These are phyloP conservation scores for Clonostachys byssicola DNA, from an alignment of 2,329 filamentous ascomycete species.

Conservation along the genomic window DNA sequence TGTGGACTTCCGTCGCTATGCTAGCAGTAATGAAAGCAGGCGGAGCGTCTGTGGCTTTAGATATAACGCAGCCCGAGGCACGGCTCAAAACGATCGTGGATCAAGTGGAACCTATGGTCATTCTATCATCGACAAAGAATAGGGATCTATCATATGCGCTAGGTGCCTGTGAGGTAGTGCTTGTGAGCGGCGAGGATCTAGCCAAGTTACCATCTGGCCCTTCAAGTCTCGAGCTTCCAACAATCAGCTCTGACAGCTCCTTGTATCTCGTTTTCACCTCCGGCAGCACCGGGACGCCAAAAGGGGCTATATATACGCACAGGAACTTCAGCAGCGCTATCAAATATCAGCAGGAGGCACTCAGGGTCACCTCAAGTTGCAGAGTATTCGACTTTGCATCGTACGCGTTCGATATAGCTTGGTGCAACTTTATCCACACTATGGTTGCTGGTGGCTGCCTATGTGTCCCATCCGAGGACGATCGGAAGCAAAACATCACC, in stretches of 20 bases:
- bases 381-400: conserved; percentile 15
- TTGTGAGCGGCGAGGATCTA: too few relatives aligned
- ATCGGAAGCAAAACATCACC: conserved; percentile 3
- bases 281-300: conserved; percentile 10
- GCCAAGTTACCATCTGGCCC: too few relatives aligned
- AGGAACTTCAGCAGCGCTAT: conserved; percentile 9
- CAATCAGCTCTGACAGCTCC: neutral
- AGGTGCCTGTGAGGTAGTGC: too few relatives aligned
- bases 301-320: conserved; percentile 12
- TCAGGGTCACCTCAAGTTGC: neutral
- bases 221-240: neutral
- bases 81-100: neutral
- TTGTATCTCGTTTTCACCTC: conserved; percentile 2
- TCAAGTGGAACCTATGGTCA: neutral
- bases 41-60: neutral
- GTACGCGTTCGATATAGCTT: conserved; percentile 30
- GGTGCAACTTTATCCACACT: conserved; percentile 29
- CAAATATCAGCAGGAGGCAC: neutral
- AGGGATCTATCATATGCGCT: too few relatives aligned
- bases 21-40: conserved; percentile 13
- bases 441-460: conserved; percentile 30
- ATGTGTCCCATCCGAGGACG: conserved; percentile 18
- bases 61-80: neutral
- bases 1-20: conserved; percentile 21
- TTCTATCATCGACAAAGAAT: too few relatives aligned